phyloP scores from a whole-genome alignment of 257 asterid genomes.

The Solanum corneliomulleri region DNA sequence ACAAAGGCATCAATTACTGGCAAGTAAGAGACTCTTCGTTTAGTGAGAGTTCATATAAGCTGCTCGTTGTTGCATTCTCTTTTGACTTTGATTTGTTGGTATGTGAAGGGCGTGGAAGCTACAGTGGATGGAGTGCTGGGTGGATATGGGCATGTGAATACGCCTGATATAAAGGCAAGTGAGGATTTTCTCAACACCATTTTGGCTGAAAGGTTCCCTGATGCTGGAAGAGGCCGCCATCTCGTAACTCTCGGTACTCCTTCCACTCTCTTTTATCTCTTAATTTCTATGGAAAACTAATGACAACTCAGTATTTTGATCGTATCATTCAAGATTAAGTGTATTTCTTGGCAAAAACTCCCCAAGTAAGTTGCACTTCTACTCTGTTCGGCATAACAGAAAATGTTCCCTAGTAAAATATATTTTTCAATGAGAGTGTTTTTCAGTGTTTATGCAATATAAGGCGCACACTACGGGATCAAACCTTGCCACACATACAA shows the following conservation, averaged over 20 bases:
- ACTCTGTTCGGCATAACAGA: background rate
- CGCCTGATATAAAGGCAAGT: slow-evolving; percentile 64
- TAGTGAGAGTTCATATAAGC: background rate
- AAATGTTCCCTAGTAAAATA: background rate
- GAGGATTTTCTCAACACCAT: slow-evolving; percentile 58
- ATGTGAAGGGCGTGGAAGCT: slow-evolving; percentile 83
- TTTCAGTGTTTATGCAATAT: background rate
- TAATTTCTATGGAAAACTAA: background rate
- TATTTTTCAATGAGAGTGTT: background rate
- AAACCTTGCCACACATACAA: background rate
- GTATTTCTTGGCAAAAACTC: background rate
- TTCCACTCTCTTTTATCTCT: background rate
- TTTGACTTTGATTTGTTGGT: slow-evolving; percentile 1
- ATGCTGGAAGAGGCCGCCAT: slow-evolving; percentile 41
- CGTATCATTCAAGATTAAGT: background rate
- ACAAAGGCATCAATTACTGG: slow-evolving; percentile 78
- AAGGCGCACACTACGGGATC: background rate
- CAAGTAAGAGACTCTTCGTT: slow-evolving; percentile 23
- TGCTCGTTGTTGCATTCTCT: background rate
- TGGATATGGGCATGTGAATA: slow-evolving; percentile 75
- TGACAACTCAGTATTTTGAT: background rate
- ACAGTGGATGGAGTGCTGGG: slow-evolving; percentile 94
- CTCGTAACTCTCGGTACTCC: slow-evolving; percentile 75
- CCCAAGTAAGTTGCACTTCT: background rate
- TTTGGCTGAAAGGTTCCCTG: slow-evolving; percentile 58